Evolutionary conservation across 129 eudicot species (phyloP), one percentile per base, ranked within the genome.

Genomic region (Pseudognaphalium luteoalbum): DNA sequence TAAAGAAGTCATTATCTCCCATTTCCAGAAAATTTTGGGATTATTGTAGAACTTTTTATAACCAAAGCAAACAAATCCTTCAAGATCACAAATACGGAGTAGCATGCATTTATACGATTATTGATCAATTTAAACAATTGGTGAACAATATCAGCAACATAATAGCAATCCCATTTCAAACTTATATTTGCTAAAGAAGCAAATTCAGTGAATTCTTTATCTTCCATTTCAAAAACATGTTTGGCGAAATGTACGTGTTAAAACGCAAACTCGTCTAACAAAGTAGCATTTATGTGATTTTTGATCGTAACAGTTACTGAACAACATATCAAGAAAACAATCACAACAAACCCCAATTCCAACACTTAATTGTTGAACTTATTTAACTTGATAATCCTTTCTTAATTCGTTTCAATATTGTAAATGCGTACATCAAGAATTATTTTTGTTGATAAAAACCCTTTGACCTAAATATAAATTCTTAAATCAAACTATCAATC

Each of bases 361-460:
- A n/a, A 33, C 25, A 75, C 6, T 33, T 2, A 7, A 5, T 17
- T 8, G 47, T 9, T 41, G 47, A 41, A 1, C 37, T 35, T 57
- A 14, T 14, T 15, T 41, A 10, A 9, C 14, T 4, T 2, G 2
- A 14, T 19, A 14, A 42, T 34, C 37, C 19, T 20, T 19, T 70
- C 64, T 64, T 30, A 64, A 64, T 44, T 63, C 20, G 33, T 74
- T 61, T 74, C 57, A 73, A 58, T 39, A 22, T 41, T 41, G 37
- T 44, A 42, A 42, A 41, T 41, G 19, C 20, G 28, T 5, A 25
- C 4, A 29, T 61, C 71, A 74, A 25, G 42, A 61, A 28, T 28
- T 30, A 42, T 50, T 20, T 35, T 37, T 3, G 8, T 39, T 20
- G 21, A 73, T 39, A 12, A 2, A 2, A 6, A 29, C 51, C 77